Evolutionary conservation across 345 rosid genomes (phyloP), one percentile per base, ranked within the genome.

Genomic region (Arabidopsis suecica): DNA sequence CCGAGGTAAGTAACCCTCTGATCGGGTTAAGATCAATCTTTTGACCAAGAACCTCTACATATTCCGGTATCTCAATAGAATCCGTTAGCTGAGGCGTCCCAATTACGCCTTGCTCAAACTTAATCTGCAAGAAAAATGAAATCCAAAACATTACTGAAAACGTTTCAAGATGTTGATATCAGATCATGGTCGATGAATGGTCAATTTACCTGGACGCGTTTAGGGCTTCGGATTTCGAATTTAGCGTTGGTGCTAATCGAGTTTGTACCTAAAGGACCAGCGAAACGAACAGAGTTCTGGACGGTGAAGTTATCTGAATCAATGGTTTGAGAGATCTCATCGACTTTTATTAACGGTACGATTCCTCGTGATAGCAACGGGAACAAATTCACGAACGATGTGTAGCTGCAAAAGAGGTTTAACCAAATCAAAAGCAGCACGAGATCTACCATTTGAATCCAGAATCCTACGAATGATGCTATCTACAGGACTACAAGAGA

Each of bases 11-110:
- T 58, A 93, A 13, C 23, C 97, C 95, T 84, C 79, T 86, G 45
- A 93, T 56, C 11, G 95, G 93, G 18, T 84, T 33, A 18, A 90
- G 87, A 65, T 90, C 98, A 1, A 90, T 79, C 65, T 81, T 88
- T 51, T 93, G 98, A 38, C 98, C 98, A 13, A 93, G 73, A 67
- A 93, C 81, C 33, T 90, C 91, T 2, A 89, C 88, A n/a, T 80
- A 84, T 56, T 93, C 97, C 0, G 95, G 98, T 16, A 93, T 70
- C 9, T 85, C 96, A 32, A 93, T 82, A 5, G 95, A 90, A 74
- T 93, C 98, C 0, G 97, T 93, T 71, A 90, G 77, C 83, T 84
- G 90, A 57, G 98, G 98, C 33, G 98, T 93, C 44, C 97, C 98
- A 20, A 93, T 93, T 7, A 93, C 51, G 23, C 97, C 95, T 82